Base-by-base conservation (phyloP, 495 filamentous ascomycete species). In the Penicillium cinerascens region DNA sequence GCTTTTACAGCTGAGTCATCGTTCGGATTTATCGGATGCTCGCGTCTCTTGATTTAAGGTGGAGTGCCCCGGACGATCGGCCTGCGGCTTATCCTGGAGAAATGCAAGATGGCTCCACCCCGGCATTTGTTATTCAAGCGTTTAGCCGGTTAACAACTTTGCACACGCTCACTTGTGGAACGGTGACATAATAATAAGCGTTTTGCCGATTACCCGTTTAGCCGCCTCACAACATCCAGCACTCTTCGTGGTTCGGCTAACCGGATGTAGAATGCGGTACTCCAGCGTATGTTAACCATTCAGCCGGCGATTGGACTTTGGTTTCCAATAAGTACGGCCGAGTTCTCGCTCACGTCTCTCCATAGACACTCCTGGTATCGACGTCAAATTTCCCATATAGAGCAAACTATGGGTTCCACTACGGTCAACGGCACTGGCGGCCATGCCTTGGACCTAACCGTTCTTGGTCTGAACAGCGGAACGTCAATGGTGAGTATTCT, bases 391-490 rank as follows among this genome's bases (percentile, higher is more conserved):
- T 6, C 16, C 18, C 4, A 16, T 39, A 20, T 20, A 18, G 37
- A 39, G 18, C 37, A 39, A 39, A 54, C 38, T 40, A 58, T 58
- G 55, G 55, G 39, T 33, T 58, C 55, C 11, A 46, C n/a, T 16
- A 20, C 18, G n/a, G 10, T 9, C 18, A 39, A 39, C 13, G 37
- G 37, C 10, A 20, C 37, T 39, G n/a, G n/a, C 18, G 37, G 37
- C n/a, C 37, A 39, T 39, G 37, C 9, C 23, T 46, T 68, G 54
- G 70, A 78, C 47, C 55, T 81, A 39, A 76, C 66, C 4, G 78
- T 80, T 37, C 67, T 81, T 13, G 79, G 78, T 1, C 51, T 81
- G 55, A 82, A 81, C 58, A 73, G 66, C 21, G 69, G 71, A 13
- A 73, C 71, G 3, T 71, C 69, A 0, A 72, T 75, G 70, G 65